Evolutionary conservation across 768 basidiomycete species (phyloP).

Genomic region (Dacryopinax primogenitus): DNA sequence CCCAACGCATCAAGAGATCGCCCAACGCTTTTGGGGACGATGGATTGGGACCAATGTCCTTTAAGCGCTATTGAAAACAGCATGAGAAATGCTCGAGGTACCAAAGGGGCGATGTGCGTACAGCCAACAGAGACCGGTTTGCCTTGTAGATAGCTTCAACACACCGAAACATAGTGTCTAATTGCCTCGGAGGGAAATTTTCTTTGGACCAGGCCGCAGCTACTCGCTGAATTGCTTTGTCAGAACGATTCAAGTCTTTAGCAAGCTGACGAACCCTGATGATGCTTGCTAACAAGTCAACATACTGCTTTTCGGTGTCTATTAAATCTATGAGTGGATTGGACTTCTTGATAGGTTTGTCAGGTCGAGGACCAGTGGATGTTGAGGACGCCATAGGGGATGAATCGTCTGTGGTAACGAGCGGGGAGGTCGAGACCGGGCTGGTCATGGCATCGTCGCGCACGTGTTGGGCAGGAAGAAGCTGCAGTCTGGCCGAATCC

Average conservation of each 20-base stretch:
- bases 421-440: background rate
- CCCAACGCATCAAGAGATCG: constrained; percentile 95
- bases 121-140: constrained; percentile 65
- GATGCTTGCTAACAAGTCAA: constrained; percentile 76
- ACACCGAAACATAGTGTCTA: constrained; percentile 89
- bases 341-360: background rate
- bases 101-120: constrained; percentile 28
- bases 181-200: constrained; percentile 82
- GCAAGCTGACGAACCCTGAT: constrained; percentile 56
- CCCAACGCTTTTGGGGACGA: constrained; percentile 87
- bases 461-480: background rate
- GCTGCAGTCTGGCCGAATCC: constrained; percentile 14
- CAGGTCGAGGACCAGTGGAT: background rate
- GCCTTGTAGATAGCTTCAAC: constrained; percentile 88
- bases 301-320: constrained; percentile 84
- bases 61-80: constrained; percentile 54
- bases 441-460: background rate
- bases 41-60: constrained; percentile 85
- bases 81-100: background rate
- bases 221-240: constrained; percentile 51
- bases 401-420: background rate
- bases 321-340: constrained; percentile 88
- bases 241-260: constrained; percentile 15
- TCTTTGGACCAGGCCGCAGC: constrained; percentile 95
- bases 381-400: background rate